phyloP scores from a whole-genome alignment of 1,284 basidiomycete species.

The Austroboletus novae-zelandiae region DNA sequence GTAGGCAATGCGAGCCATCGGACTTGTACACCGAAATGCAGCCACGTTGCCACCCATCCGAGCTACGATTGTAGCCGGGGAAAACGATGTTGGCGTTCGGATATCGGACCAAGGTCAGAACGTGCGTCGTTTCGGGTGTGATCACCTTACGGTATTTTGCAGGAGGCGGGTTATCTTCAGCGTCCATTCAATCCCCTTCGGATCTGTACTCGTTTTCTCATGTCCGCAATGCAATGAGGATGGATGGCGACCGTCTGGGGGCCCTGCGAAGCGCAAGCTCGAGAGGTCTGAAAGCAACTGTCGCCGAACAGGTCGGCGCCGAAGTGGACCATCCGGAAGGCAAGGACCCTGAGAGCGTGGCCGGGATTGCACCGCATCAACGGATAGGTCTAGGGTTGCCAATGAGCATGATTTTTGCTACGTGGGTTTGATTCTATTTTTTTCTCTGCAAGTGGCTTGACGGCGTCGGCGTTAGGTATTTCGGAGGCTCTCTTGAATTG shows the following conservation, averaged over 20 bases:
- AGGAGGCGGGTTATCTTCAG: constrained; percentile 68
- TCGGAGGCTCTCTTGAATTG: constrained; percentile 80
- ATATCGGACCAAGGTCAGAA: constrained; percentile 80
- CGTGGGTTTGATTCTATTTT: constrained; percentile 41
- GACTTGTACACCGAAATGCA: constrained; percentile 44
- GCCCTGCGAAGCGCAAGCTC: constrained; percentile 65
- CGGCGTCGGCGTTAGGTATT: constrained; percentile 50
- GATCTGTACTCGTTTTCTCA: constrained; percentile 85
- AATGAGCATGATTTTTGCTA: constrained; percentile 84
- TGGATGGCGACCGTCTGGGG: constrained; percentile 68
- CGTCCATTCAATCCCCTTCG: constrained; percentile 56
- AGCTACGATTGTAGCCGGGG: constrained; percentile 72
- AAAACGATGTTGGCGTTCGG: constrained; percentile 71
- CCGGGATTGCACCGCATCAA: constrained; percentile 52
- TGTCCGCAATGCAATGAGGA: constrained; percentile 64
- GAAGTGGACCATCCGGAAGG: constrained; percentile 18
- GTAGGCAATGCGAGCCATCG: constrained; percentile 70
- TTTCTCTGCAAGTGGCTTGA: constrained; percentile 1
- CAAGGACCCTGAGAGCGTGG: constrained; percentile 43
- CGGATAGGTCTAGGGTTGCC: constrained; percentile 78
- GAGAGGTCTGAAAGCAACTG: constrained; percentile 70
- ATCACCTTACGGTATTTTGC: constrained; percentile 1
- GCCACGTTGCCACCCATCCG: constrained; percentile 53
- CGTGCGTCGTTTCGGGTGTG: neutral
- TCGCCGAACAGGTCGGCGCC: constrained; percentile 65